Conservation (phyloP, 495 filamentous ascomycete species). For the Hypoxylon subgilvum region DNA sequence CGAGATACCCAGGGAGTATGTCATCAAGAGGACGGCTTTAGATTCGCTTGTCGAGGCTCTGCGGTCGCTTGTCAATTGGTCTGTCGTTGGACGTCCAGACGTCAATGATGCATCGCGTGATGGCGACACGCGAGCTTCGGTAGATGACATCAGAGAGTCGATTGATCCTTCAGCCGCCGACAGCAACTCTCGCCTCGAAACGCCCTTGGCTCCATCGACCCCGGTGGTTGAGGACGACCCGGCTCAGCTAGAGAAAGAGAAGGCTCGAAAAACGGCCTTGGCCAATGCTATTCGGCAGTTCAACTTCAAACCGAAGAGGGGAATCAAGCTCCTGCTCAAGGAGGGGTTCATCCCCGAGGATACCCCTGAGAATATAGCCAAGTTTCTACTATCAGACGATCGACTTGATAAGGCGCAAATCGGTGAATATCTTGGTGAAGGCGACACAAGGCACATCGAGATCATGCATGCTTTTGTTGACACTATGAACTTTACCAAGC, state of each 20-base stretch:
- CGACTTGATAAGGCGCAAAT: slow-evolving; percentile 87
- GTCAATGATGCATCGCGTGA: slow-evolving; percentile 55
- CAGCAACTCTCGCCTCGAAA: slow-evolving; percentile 61
- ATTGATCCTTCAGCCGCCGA: slow-evolving; percentile 68
- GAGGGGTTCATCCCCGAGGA: slow-evolving; percentile 85
- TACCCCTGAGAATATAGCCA: slow-evolving; percentile 79
- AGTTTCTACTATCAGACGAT: slow-evolving; percentile 76
- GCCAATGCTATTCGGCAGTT: slow-evolving; percentile 88
- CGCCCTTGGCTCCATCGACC: slow-evolving; percentile 70
- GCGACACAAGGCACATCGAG: slow-evolving; percentile 86
- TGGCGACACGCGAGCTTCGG: slow-evolving; percentile 65
- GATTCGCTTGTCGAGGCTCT: slow-evolving; percentile 88
- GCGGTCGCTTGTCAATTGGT: slow-evolving; percentile 91
- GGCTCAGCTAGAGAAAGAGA: slow-evolving; percentile 87
- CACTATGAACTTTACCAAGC: slow-evolving; percentile 89
- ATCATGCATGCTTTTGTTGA: slow-evolving; percentile 99
- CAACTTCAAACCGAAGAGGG: slow-evolving; percentile 97
- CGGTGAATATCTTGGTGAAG: slow-evolving; percentile 94
- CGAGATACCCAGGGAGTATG: slow-evolving; percentile 81
- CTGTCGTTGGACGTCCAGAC: slow-evolving; percentile 65
- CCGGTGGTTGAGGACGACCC: slow-evolving; percentile 87
- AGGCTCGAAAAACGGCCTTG: slow-evolving; percentile 90
- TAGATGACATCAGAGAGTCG: slow-evolving; percentile 81
- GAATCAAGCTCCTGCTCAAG: slow-evolving; percentile 80
- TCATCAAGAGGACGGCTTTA: slow-evolving; percentile 84